A percentile compares a stretch with the other conserved stretches of the same genome.
Conservation (phyloP, 106 monocot genomes). For the Phalaenopsis equestris region DNA sequence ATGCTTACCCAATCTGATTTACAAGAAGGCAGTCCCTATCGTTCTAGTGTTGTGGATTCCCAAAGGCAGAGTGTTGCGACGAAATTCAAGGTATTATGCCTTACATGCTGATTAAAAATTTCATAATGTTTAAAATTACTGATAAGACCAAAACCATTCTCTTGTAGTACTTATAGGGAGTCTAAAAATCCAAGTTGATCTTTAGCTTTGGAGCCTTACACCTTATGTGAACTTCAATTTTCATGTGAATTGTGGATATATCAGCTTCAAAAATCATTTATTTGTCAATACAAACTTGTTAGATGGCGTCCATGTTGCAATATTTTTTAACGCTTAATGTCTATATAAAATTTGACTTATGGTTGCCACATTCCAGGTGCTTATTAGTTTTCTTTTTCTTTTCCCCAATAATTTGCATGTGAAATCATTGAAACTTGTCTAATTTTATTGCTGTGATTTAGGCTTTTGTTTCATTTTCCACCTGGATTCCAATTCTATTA, state of each 20-base stretch:
- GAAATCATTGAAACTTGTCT: background rate
- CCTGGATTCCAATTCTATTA: background rate
- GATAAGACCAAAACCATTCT: background rate
- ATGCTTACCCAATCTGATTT: slow-evolving; percentile 60
- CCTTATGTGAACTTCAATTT: background rate
- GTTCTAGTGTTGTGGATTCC: slow-evolving; percentile 63
- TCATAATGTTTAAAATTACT: background rate
- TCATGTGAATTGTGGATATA: background rate
- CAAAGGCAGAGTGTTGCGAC: slow-evolving; percentile 92
- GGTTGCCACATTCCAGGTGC: background rate
- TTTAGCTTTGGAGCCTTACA: background rate
- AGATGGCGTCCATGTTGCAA: background rate
- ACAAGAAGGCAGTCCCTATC: slow-evolving; percentile 17
- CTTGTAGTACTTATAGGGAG: background rate
- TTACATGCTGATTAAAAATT: background rate
- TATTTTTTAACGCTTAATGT: background rate
- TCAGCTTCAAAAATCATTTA: too few species aligned
- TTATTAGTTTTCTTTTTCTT: background rate
- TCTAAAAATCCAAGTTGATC: background rate
- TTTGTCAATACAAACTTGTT: too few species aligned
- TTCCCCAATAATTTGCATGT: background rate
- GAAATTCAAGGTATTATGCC: slow-evolving; percentile 77
- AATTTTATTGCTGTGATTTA: background rate
- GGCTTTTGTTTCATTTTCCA: background rate
- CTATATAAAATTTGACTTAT: background rate